A percentile compares a stretch with the other conserved stretches of the same genome.
These are phyloP conservation scores for Diaporthe aspalathi DNA, from an alignment of 2,329 filamentous ascomycete species.

Conservation along the genomic window DNA sequence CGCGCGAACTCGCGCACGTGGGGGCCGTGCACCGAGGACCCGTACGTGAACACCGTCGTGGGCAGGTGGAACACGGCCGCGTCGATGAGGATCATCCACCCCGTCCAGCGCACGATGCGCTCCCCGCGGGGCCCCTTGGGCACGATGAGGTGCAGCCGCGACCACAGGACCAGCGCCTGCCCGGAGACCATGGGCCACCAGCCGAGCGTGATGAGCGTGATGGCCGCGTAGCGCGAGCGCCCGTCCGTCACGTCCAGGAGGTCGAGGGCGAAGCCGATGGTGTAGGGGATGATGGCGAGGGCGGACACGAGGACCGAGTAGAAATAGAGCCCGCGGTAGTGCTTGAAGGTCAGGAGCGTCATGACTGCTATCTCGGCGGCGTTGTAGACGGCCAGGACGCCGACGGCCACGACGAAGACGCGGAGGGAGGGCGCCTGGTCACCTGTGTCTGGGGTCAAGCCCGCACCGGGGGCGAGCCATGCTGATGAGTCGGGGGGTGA, in stretches of 20 bases:
- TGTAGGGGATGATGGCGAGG: conserved; percentile 31
- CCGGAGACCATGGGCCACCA: conserved; percentile 35
- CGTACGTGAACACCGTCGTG: conserved; percentile 33
- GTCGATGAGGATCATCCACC: conserved; percentile 25
- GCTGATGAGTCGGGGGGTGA: neutral
- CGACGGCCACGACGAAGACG: conserved; percentile 13
- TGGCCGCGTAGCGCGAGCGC: conserved; percentile 4
- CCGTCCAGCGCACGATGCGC: conserved; percentile 8
- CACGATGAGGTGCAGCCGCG: conserved; percentile 30
- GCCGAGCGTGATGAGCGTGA: conserved; percentile 27
- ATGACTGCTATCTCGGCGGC: conserved; percentile 24
- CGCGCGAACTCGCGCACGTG: neutral
- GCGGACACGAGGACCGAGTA: conserved; percentile 17
- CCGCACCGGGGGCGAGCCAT: conserved; percentile 20
- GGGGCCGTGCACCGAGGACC: neutral
- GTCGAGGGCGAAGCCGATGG: conserved; percentile 22
- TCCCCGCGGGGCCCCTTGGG: conserved; percentile 8
- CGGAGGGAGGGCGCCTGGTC: neutral
- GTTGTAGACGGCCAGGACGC: conserved; percentile 23
- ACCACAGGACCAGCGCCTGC: conserved; percentile 31
- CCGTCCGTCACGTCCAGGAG: conserved; percentile 7
- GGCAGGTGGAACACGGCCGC: conserved; percentile 17
- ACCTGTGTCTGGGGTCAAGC: conserved; percentile 14
- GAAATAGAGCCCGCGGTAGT: conserved; percentile 33
- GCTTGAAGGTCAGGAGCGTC: conserved; percentile 19